Evolutionary conservation across 2,329 filamentous ascomycete species (phyloP), one percentile per base, ranked within the genome.

Genomic region (Ophiocordyceps camponoti-saundersi): DNA sequence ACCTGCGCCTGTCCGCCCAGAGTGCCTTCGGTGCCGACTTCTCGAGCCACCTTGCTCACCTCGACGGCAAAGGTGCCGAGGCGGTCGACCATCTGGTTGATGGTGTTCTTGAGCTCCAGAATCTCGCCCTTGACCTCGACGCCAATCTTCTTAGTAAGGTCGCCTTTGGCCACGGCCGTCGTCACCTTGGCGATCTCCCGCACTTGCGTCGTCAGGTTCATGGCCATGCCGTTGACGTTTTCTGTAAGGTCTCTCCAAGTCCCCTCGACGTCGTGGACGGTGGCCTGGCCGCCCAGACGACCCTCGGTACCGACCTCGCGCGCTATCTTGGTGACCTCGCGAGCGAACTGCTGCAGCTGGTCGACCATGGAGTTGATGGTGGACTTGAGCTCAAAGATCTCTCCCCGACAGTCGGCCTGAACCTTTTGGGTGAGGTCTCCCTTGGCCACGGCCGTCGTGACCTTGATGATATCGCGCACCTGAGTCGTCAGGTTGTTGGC

Each of bases 351-450:
- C 59, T 94, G 87, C 48, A 98, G 72, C 63, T 95, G 92, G 62
- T 95, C 92, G 54, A 98, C 90, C 90, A 98, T 98, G 61, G 85
- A 92, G 67, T 98, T 98, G 71, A 96, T 98, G 44, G 92, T 96
- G 50, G 88, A 89, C 67, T 98, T 98, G 59, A 98, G 82, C 68
- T 85, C 87, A 60, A 80, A 84, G 58, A 89, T 96, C 72, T 90
- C 92, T 64, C 84, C 93, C 68, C 81, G 84, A 66, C 85, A 90
- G 59, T 86, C 87, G 50, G 89, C 89, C 63, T 94, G 87, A 39
- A 98, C 90, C 64, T 95, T 95, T 64, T 95, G 90, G 45, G 89
- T 95, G 56, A 98, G 73, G 62, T 98, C 92, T 66, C 90, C 90
- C 65, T 79, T 80, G 56, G 79, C 79, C 53, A 83, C 79, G 50